These are phyloP conservation scores for Botryotinia narcissicola DNA, from an alignment of 2,329 filamentous ascomycete species.

Conservation along the genomic window DNA sequence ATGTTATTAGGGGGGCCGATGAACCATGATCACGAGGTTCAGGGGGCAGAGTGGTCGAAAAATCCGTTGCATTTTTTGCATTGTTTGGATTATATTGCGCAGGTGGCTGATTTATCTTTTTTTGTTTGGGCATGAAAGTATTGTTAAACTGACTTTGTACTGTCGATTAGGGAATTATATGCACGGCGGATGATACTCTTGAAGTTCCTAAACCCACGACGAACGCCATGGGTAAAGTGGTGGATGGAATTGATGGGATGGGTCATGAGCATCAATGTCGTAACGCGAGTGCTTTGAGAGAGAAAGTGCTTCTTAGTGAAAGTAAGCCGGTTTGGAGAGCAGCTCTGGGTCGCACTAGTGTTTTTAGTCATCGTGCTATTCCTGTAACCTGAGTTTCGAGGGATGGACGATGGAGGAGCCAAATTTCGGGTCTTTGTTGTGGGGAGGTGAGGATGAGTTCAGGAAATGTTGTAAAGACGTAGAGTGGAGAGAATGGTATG, in stretches of 20 bases:
- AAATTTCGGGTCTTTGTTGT: background rate
- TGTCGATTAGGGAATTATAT: background rate
- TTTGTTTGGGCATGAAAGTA: background rate
- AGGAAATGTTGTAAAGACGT: background rate
- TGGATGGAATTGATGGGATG: background rate
- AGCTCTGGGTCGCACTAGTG: slow-evolving; percentile 2
- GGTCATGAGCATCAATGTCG: background rate
- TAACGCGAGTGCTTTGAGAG: background rate
- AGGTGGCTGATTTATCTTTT: background rate
- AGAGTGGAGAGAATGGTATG: background rate
- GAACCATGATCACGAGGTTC: slow-evolving; percentile 2
- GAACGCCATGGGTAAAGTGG: background rate
- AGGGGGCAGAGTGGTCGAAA: slow-evolving; percentile 2
- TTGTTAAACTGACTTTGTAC: background rate
- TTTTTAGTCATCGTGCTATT: slow-evolving; percentile 1
- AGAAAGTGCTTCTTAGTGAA: slow-evolving; percentile 4
- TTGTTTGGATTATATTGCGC: background rate
- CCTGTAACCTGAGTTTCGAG: background rate
- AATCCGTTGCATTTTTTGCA: background rate
- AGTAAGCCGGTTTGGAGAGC: background rate
- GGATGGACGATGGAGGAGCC: background rate
- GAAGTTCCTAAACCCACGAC: background rate
- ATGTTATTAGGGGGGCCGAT: background rate
- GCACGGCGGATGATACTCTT: background rate
- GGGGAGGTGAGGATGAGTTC: background rate